These are phyloP conservation scores for Dissophora globulifera DNA, from an alignment of 192 early-diverging fungal species.

Conservation along the genomic window DNA sequence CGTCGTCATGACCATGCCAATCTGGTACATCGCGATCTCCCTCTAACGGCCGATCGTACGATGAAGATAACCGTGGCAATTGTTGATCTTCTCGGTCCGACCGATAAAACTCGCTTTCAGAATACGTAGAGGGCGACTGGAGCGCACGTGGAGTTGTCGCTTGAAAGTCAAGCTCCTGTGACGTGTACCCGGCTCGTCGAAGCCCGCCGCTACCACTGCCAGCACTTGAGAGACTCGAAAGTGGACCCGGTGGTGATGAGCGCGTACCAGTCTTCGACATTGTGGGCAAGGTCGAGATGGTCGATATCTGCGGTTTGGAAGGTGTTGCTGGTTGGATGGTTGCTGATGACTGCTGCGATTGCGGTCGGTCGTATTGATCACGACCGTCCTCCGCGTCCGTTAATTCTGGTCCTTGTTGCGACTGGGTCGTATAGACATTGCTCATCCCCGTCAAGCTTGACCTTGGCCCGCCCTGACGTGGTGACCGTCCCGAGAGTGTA, in stretches of 20 bases:
- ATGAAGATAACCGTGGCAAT: neutral
- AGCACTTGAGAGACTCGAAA: no score
- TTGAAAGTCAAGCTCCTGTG: slow-evolving; percentile 3
- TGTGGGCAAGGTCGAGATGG: neutral
- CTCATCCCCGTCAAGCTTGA: slow-evolving; percentile 19
- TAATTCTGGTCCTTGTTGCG: neutral
- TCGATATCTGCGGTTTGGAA: slow-evolving; percentile 6
- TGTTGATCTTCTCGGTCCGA: slow-evolving; percentile 9
- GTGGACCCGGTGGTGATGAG: slow-evolving; percentile 9
- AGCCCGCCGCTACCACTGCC: no score
- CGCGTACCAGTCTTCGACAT: slow-evolving; percentile 7
- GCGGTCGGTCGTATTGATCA: no score
- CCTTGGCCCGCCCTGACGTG: slow-evolving; percentile 1
- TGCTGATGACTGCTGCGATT: neutral
- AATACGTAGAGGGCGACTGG: slow-evolving; percentile 12
- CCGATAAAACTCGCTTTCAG: slow-evolving; percentile 8
- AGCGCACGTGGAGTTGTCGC: neutral
- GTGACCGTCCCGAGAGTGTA: slow-evolving; percentile 15
- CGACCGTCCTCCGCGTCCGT: neutral
- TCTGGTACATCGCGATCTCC: slow-evolving; percentile 12
- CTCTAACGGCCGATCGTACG: no score
- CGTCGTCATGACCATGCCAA: slow-evolving; percentile 27
- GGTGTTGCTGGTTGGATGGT: neutral
- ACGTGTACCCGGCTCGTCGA: slow-evolving; percentile 5
- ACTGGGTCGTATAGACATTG: slow-evolving; percentile 3